Percentiles rank a stretch among this genome's conserved stretches.
Conservation (phyloP, 441 rosid genomes). For the Sinapis alba region DNA sequence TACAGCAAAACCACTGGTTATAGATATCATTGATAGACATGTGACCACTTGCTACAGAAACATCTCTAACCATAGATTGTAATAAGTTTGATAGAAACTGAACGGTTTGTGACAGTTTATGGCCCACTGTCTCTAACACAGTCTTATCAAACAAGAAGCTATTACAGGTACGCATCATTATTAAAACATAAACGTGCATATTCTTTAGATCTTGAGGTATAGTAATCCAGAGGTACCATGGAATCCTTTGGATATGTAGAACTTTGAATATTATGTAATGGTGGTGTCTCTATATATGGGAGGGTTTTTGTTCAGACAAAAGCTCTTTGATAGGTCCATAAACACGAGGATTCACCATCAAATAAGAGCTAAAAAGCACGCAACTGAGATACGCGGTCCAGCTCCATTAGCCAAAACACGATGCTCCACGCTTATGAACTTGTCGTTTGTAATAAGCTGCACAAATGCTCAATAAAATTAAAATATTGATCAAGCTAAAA, state of each 20-base stretch:
- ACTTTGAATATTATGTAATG: conserved; percentile 37
- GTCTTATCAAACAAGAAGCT: not conserved
- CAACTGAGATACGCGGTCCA: conserved; percentile 62
- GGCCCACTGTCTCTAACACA: not conserved
- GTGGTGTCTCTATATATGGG: conserved; percentile 54
- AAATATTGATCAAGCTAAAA: not conserved
- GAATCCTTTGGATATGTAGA: conserved; percentile 47
- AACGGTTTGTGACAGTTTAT: not conserved
- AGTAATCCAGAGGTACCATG: conserved; percentile 49
- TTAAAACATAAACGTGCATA: too few relatives aligned
- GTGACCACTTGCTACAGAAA: not conserved
- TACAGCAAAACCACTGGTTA: too few relatives aligned
- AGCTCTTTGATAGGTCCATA: conserved; percentile 65
- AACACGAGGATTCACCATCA: conserved; percentile 32
- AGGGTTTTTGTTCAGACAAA: conserved; percentile 54
- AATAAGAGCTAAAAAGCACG: conserved; percentile 49
- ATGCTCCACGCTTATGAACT: conserved; percentile 54
- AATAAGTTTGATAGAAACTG: not conserved
- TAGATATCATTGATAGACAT: not conserved
- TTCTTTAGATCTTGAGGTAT: conserved; percentile 38
- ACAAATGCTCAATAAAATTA: not conserved
- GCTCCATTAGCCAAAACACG: conserved; percentile 47
- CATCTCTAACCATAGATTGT: not conserved
- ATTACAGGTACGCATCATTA: not conserved
- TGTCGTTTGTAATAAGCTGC: conserved; percentile 56